These are phyloP conservation scores for Aspergillus fijiensis DNA, from an alignment of 2,329 filamentous ascomycete genomes.

Conservation along the genomic window DNA sequence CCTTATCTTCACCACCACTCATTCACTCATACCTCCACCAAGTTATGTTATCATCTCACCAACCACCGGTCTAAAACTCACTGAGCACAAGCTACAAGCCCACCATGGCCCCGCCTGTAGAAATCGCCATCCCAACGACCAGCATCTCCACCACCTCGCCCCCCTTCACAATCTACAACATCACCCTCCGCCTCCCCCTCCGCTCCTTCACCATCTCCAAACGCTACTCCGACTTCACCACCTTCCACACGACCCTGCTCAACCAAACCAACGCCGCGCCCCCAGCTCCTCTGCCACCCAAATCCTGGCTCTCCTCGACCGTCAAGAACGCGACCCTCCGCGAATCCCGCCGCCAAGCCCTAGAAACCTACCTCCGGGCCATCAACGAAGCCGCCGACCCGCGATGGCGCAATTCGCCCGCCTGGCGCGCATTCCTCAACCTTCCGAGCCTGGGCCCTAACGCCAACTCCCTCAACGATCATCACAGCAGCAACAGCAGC, in stretches of 20 bases:
- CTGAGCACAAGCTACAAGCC: background rate
- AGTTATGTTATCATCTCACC: background rate
- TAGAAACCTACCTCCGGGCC: constrained; percentile 59
- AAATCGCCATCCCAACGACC: constrained; percentile 53
- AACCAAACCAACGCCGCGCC: constrained; percentile 53
- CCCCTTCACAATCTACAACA: constrained; percentile 61
- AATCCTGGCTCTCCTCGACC: constrained; percentile 62
- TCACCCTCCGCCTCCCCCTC: constrained; percentile 61
- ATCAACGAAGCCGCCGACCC: constrained; percentile 58
- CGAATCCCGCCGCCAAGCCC: constrained; percentile 55
- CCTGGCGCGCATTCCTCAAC: constrained; percentile 60
- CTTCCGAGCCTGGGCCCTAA: constrained; percentile 43
- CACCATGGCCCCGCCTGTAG: constrained; percentile 44
- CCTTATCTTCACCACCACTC: constrained; percentile 1
- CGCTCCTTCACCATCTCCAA: constrained; percentile 60
- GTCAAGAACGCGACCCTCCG: constrained; percentile 56
- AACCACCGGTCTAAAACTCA: background rate
- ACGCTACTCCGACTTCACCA: constrained; percentile 64
- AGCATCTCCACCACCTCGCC: constrained; percentile 49
- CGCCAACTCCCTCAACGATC: constrained; percentile 13
- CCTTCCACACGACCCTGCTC: constrained; percentile 54
- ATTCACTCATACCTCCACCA: background rate
- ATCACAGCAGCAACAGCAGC: constrained; percentile 24
- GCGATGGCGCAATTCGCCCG: constrained; percentile 57
- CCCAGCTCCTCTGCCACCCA: constrained; percentile 56